Base-by-base conservation (phyloP, 208 protist species). In the Borovskyia barvae region DNA sequence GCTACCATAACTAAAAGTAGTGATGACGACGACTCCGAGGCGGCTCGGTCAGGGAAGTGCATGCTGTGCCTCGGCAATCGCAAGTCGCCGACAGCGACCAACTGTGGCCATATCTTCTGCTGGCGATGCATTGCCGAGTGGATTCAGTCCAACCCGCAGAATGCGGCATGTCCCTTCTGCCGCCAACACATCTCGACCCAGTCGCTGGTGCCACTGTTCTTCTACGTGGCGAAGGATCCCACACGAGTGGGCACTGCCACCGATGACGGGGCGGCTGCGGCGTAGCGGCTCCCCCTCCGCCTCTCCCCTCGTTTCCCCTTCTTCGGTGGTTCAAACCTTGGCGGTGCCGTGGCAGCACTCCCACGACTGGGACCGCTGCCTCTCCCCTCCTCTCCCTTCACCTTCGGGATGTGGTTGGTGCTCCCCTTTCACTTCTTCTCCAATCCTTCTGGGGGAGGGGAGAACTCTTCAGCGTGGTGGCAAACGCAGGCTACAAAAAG, bases 41-140 rank as follows among this genome's bases (percentile, higher is more conserved):
- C 61, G 26, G 60, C 48, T 15, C 59, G 55, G 50, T 25, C 60
- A 5, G 89, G 85, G 5, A 87, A 85, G 65, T 95, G 89, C 72
- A 92, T 91, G 84, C 47, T 95, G 75, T 95, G 89, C 61, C 69
- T 95, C 7, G 70, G 83, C 41, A 71, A 81, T 40, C 74, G 85
- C 48, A 89, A 82, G 65, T 80, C 70, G 26, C 85, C 89, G 7
- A 89, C 89, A 5, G 79, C 81, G 25, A 93, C 85, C 5, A 75
- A 72, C 43, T 95, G 89, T 49, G 89, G 89, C 2, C 89, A 95
- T 54, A 76, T 93, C 7, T 95, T 93, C 56, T 95, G 89, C 64
- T 95, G 89, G 86, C 62, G 68, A n/a, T 95, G 89, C 59, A 81
- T 93, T 29, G 71, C 81, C 20, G 85, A 90, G 65, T 93, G 83